Evolutionary conservation across 2,329 filamentous ascomycete genomes (phyloP).

Genomic region (Xylariales sp.): DNA sequence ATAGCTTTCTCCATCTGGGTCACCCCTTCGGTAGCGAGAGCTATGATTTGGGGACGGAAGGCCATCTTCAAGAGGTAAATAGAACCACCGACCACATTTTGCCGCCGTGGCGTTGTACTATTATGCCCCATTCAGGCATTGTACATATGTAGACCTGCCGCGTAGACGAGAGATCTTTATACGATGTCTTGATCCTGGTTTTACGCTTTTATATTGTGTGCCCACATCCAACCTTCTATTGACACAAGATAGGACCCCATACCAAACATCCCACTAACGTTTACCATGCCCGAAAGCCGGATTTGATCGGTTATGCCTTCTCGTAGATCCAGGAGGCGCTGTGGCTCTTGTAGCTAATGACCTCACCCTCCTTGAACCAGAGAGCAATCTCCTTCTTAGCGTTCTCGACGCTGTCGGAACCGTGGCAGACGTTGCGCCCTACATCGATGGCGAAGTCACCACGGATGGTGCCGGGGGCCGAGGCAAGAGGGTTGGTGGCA

Average conservation of each 20-base stretch:
- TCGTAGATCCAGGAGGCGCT: slow-evolving; percentile 96
- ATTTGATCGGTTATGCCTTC: slow-evolving; percentile 71
- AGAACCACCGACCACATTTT: neutral
- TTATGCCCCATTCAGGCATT: neutral
- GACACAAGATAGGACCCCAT: too few species aligned
- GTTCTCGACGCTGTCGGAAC: slow-evolving; percentile 96
- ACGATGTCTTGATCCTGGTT: too few species aligned
- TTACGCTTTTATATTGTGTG: too few species aligned
- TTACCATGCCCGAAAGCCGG: too few species aligned
- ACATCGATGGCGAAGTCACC: slow-evolving; percentile 70
- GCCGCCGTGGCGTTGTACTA: too few species aligned
- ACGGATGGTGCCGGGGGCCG: slow-evolving; percentile 95
- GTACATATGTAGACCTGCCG: neutral
- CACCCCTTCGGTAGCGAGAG: slow-evolving; percentile 85
- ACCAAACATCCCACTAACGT: too few species aligned
- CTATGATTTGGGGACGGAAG: slow-evolving; percentile 41
- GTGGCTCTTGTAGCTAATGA: slow-evolving; percentile 78
- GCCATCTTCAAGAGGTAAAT: slow-evolving; percentile 17
- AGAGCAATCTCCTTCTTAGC: slow-evolving; percentile 99
- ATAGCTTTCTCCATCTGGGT: slow-evolving; percentile 78
- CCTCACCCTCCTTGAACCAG: slow-evolving; percentile 91
- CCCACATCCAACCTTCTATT: too few species aligned
- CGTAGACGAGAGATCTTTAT: too few species aligned
- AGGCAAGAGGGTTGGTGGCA: slow-evolving; percentile 97
- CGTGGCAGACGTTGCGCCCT: slow-evolving; percentile 99